Conservation (phyloP, 2,329 filamentous ascomycete genomes). For the Biscogniauxia mediterranea region DNA sequence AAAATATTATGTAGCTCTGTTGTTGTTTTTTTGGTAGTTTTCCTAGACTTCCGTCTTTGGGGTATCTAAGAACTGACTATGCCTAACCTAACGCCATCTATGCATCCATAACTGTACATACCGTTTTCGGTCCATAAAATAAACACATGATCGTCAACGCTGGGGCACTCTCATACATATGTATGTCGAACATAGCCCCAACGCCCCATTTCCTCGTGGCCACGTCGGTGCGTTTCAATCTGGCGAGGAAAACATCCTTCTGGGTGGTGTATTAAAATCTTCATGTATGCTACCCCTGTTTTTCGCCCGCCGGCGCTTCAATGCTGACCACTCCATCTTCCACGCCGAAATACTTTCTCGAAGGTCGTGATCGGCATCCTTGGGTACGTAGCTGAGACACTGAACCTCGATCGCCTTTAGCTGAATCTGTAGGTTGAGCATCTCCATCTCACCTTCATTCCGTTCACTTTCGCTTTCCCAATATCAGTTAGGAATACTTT, state of each 20-base stretch:
- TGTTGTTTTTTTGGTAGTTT: neutral
- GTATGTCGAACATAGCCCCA: neutral
- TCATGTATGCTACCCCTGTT: conserved; percentile 14
- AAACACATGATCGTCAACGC: neutral
- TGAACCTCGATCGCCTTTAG: conserved; percentile 62
- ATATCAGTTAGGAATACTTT: conserved; percentile 8
- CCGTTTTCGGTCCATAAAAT: neutral
- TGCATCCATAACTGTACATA: neutral
- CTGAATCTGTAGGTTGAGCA: conserved; percentile 60
- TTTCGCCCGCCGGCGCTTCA: conserved; percentile 46
- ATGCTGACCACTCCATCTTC: conserved; percentile 57
- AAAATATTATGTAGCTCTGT: neutral
- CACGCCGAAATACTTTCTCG: conserved; percentile 58
- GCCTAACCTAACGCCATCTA: neutral
- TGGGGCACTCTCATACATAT: neutral
- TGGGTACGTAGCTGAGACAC: conserved; percentile 45
- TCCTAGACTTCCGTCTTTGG: neutral
- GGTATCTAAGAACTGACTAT: neutral
- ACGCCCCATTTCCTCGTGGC: neutral
- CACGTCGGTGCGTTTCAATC: neutral
- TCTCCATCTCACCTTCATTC: conserved; percentile 56
- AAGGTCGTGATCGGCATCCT: conserved; percentile 54
- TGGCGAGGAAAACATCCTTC: neutral
- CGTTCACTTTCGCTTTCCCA: conserved; percentile 51
- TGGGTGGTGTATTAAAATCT: neutral